Conservation (phyloP, 306 rosid genomes). For the Potentilla sterilis region DNA sequence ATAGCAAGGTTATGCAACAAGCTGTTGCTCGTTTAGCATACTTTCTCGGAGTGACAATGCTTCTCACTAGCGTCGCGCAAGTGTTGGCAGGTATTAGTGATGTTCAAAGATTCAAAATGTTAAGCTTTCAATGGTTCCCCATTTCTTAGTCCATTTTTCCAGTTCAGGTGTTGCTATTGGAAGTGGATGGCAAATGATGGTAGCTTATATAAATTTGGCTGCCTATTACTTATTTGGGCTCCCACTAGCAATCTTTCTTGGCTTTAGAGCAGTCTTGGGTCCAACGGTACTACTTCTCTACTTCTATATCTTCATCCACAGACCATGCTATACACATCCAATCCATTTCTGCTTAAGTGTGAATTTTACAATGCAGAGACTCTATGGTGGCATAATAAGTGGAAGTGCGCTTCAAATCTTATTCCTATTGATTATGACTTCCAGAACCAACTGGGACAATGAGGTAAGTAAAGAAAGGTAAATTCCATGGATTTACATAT, state of each 20-base stretch:
- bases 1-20: conserved; percentile 3
- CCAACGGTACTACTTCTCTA: conserved; percentile 24
- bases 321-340: background rate
- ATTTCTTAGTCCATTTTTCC: background rate
- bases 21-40: conserved; percentile 14
- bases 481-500: background rate
- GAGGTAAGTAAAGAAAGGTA: conserved; percentile 30
- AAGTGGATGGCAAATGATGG: conserved; percentile 62
- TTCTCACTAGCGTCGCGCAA: conserved; percentile 16
- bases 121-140: no score
- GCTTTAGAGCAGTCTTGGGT: conserved; percentile 26
- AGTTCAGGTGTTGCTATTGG: conserved; percentile 44
- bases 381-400: conserved; percentile 31
- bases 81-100: conserved; percentile 32
- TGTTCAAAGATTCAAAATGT: no score
- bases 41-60: conserved; percentile 19
- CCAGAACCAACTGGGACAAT: conserved; percentile 40
- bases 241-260: conserved; percentile 43
- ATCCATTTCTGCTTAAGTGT: background rate
- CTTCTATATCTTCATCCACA: background rate
- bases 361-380: conserved; percentile 18
- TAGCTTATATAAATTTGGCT: conserved; percentile 50
- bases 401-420: conserved; percentile 35
- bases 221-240: conserved; percentile 56
- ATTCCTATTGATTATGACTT: conserved; percentile 21